phyloP scores from a whole-genome alignment of 768 basidiomycete species.

The Polyporus arcularius region DNA sequence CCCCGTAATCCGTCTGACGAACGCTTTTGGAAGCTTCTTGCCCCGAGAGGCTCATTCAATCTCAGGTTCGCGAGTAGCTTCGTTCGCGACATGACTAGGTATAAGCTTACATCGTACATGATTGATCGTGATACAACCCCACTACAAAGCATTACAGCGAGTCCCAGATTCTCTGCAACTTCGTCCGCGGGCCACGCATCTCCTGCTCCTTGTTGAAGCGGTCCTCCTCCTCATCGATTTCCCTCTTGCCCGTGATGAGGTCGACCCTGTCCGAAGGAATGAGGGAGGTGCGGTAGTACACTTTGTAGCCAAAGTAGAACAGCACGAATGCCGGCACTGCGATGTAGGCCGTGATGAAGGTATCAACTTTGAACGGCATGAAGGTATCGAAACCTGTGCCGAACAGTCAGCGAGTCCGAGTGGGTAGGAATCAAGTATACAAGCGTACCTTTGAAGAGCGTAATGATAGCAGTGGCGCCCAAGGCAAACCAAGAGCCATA shows the following conservation, averaged over 20 bases:
- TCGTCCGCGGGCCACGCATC: conserved; percentile 24
- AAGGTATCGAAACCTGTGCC: conserved; percentile 40
- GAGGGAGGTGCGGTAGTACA: conserved; percentile 35
- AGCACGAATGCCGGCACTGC: conserved; percentile 36
- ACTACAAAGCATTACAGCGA: conserved; percentile 20
- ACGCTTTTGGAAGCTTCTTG: neutral
- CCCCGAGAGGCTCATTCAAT: neutral
- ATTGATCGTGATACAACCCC: neutral
- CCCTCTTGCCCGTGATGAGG: conserved; percentile 55
- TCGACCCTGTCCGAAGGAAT: conserved; percentile 55
- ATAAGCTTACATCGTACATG: conserved; percentile 9
- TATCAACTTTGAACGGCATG: conserved; percentile 50
- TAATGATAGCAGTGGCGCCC: conserved; percentile 50
- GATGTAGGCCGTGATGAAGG: conserved; percentile 59
- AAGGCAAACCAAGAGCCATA: conserved; percentile 64
- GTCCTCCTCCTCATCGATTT: conserved; percentile 66
- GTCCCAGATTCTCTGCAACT: conserved; percentile 30
- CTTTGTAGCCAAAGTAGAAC: conserved; percentile 39
- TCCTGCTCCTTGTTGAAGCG: conserved; percentile 47
- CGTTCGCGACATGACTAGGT: neutral
- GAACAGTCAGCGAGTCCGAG: conserved; percentile 19
- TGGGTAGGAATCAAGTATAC: conserved; percentile 17
- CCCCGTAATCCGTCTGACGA: neutral
- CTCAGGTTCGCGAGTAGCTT: neutral
- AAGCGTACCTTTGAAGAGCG: conserved; percentile 52